Conservation (phyloP, 2,329 filamentous ascomycete species). For the Paecilomyces sp. region DNA sequence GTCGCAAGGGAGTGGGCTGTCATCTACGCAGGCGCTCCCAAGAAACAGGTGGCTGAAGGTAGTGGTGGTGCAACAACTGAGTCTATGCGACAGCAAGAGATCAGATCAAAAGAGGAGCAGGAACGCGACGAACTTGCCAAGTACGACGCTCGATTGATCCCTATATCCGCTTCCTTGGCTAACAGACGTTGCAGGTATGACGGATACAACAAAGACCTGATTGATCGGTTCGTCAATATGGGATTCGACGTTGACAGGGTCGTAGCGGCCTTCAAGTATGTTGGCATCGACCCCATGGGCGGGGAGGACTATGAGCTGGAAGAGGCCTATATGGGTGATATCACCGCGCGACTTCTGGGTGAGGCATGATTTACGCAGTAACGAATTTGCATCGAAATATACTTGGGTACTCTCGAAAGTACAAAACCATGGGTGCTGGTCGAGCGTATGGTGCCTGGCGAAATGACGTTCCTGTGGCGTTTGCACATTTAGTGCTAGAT, state of each 20-base stretch:
- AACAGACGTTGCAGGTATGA: constrained; percentile 55
- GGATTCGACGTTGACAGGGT: constrained; percentile 85
- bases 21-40: constrained; percentile 69
- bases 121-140: constrained; percentile 49
- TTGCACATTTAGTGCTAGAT: constrained; percentile 1
- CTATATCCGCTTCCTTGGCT: constrained; percentile 15
- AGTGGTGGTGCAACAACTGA: constrained; percentile 47
- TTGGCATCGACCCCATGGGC: constrained; percentile 71
- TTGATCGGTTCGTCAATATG: constrained; percentile 82
- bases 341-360: constrained; percentile 76
- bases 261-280: constrained; percentile 72
- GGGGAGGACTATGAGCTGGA: constrained; percentile 82
- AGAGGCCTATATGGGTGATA: constrained; percentile 82
- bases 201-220: constrained; percentile 77
- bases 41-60: constrained; percentile 46
- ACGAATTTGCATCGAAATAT: constrained; percentile 7
- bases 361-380: constrained; percentile 49
- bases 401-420: not conserved
- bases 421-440: constrained; percentile 3
- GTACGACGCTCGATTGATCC: constrained; percentile 29
- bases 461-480: constrained; percentile 9
- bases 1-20: constrained; percentile 89
- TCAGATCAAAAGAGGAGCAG: constrained; percentile 49
- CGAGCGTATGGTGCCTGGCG: constrained; percentile 21
- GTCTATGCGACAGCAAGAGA: constrained; percentile 48